phyloP scores from a whole-genome alignment of 169 alveolate species.

The Babesia gibsoni region DNA sequence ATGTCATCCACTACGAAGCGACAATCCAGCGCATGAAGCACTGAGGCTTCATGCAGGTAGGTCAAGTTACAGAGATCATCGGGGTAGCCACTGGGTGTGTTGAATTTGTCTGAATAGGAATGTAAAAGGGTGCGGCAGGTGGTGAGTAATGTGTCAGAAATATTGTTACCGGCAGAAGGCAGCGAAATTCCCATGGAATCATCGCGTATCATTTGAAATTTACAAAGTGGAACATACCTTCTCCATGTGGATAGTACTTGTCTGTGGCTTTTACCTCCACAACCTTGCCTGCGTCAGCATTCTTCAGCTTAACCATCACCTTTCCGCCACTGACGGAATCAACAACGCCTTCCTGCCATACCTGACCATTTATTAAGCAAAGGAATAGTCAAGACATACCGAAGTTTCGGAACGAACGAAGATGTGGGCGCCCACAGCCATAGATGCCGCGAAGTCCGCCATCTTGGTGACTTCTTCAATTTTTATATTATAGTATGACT shows the following conservation, averaged over 20 bases:
- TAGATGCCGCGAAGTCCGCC: slow-evolving; percentile 38
- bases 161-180: not conserved
- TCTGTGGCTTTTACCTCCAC: slow-evolving; percentile 34
- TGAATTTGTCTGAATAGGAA: slow-evolving; percentile 4
- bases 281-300: slow-evolving; percentile 10
- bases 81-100: slow-evolving; percentile 67
- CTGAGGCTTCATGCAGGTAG: slow-evolving; percentile 89
- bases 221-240: slow-evolving; percentile 13
- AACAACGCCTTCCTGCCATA: slow-evolving; percentile 61
- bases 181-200: not conserved
- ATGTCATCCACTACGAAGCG: slow-evolving; percentile 88
- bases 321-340: slow-evolving; percentile 27
- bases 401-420: slow-evolving; percentile 54
- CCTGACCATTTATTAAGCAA: slow-evolving; percentile 9
- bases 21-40: slow-evolving; percentile 87
- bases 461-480: slow-evolving; percentile 12
- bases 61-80: slow-evolving; percentile 85
- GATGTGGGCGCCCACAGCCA: slow-evolving; percentile 63
- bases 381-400: slow-evolving; percentile 19
- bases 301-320: slow-evolving; percentile 38
- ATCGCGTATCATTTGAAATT: not conserved
- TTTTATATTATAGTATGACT: too few species aligned
- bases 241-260: slow-evolving; percentile 55
- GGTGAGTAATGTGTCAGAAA: not conserved
- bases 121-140: not conserved